These are phyloP conservation scores for Brassica hybrid DNA, from an alignment of 441 rosid genomes.

Conservation along the genomic window DNA sequence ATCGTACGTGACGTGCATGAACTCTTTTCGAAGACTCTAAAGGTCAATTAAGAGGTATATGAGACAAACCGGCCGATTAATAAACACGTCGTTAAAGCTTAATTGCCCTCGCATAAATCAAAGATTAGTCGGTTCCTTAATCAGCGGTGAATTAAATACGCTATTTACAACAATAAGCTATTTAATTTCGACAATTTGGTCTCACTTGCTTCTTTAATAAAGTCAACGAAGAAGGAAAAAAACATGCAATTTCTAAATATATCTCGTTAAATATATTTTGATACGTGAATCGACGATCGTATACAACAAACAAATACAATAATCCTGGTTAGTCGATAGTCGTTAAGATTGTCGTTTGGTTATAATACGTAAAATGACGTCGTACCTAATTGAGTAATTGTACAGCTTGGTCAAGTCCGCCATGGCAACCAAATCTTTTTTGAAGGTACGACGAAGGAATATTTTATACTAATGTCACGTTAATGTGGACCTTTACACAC, in stretches of 20 bases:
- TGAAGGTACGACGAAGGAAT: constrained; percentile 4
- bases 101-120: constrained; percentile 21
- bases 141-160: constrained; percentile 14
- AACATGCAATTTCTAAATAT: neutral
- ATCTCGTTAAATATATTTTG: neutral
- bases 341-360: constrained; percentile 26
- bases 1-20: constrained; percentile 39
- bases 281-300: constrained; percentile 10
- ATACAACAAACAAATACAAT: neutral
- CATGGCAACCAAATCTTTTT: constrained; percentile 7
- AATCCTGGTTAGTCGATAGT: constrained; percentile 11
- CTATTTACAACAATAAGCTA: neutral
- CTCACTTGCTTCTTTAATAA: constrained; percentile 3
- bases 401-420: constrained; percentile 28
- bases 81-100: constrained; percentile 22
- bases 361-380: constrained; percentile 24
- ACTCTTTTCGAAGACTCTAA: constrained; percentile 33
- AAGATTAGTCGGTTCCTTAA: constrained; percentile 29
- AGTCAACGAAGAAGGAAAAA: constrained; percentile 18
- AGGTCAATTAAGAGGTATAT: constrained; percentile 16
- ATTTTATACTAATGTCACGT: constrained; percentile 18
- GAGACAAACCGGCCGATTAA: constrained; percentile 6
- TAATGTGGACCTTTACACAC: constrained; percentile 18
- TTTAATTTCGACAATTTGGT: neutral
- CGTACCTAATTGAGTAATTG: constrained; percentile 19